These are phyloP conservation scores for Micractinium conductrix DNA, from an alignment of 139 green algal species.

Conservation along the genomic window DNA sequence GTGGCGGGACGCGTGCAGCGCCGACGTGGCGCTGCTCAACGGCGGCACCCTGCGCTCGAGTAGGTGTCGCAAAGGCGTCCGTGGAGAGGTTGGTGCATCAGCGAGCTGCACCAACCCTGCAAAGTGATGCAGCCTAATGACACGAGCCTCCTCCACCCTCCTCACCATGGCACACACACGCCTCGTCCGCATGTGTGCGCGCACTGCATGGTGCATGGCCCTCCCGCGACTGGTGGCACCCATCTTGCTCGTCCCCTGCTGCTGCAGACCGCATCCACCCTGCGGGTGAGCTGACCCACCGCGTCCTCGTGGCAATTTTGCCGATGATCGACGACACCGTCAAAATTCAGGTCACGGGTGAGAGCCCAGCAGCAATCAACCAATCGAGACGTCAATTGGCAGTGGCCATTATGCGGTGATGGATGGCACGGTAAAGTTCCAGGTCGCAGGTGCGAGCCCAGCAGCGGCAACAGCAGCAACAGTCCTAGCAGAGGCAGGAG, in stretches of 20 bases:
- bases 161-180: too few relatives aligned
- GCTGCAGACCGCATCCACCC: constrained; percentile 29
- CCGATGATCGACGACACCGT: constrained; percentile 74
- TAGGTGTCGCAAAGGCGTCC: background rate
- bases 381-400: too few relatives aligned
- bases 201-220: too few relatives aligned
- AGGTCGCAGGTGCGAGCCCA: background rate
- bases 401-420: background rate
- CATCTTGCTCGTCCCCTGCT: background rate
- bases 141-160: too few relatives aligned
- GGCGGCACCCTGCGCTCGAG: constrained; percentile 54
- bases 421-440: background rate
- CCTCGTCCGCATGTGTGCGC: too few relatives aligned
- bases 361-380: background rate
- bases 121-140: too few relatives aligned
- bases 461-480: background rate
- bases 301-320: constrained; percentile 67
- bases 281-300: constrained; percentile 24
- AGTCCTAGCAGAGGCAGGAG: too few relatives aligned
- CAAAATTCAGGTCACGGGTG: constrained; percentile 17
- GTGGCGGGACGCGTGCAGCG: constrained; percentile 11
- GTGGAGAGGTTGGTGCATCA: background rate
- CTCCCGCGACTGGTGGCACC: too few relatives aligned
- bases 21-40: constrained; percentile 62
- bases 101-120: too few relatives aligned